Conservation (phyloP, 176 grass and related monocot species). For the Canna indica region DNA sequence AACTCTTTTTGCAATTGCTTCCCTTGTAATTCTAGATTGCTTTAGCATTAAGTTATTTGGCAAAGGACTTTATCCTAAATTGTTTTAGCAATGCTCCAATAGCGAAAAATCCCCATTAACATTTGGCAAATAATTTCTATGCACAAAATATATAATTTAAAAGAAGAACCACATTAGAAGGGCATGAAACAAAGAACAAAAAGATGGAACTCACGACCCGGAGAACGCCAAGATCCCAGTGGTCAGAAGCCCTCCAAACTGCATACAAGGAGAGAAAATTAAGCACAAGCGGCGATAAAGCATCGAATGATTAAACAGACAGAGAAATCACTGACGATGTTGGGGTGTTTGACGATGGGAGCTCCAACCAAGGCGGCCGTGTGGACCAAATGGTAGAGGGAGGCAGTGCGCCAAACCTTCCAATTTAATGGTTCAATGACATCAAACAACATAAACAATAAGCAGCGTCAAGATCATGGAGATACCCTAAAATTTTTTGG, state of each 20-base stretch:
- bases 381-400: conserved; percentile 88
- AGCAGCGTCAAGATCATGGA: background rate
- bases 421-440: conserved; percentile 1
- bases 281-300: background rate
- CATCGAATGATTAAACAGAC: background rate
- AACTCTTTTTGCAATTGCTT: background rate
- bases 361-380: conserved; percentile 75
- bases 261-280: conserved; percentile 21
- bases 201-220: conserved; percentile 59
- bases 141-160: background rate
- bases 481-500: background rate
- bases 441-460: background rate
- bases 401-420: conserved; percentile 85
- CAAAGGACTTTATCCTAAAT: no score
- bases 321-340: conserved; percentile 36
- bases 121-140: no score
- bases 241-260: conserved; percentile 86
- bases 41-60: background rate
- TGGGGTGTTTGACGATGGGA: conserved; percentile 62
- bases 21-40: background rate
- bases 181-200: background rate
- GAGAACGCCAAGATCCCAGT: conserved; percentile 77
- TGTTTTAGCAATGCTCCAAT: no score
- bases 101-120: no score
- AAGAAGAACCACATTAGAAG: background rate